Evolutionary conservation across 176 grass and related monocot genomes (phyloP).

Genomic region (Cenchrus purpureus): DNA sequence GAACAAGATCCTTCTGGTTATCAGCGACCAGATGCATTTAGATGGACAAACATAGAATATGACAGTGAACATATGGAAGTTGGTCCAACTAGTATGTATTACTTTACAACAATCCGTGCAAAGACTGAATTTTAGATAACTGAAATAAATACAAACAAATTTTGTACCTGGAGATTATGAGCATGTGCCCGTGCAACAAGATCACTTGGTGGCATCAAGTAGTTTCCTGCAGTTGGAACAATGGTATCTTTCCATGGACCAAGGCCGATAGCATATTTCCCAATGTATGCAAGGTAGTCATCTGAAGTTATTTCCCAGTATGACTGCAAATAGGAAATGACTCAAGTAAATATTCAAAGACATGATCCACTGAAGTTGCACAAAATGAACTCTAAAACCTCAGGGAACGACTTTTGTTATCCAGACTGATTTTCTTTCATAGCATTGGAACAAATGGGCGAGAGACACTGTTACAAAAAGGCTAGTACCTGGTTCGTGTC

Average conservation of each 20-base stretch:
- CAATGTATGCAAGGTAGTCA: slow-evolving; percentile 78
- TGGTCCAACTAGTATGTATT: background rate
- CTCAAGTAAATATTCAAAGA: slow-evolving; percentile 41
- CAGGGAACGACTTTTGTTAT: background rate
- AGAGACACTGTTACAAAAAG: slow-evolving; percentile 17
- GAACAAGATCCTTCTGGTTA: background rate
- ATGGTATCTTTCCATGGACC: slow-evolving; percentile 98
- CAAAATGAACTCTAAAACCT: slow-evolving; percentile 1
- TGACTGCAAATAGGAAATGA: slow-evolving; percentile 59
- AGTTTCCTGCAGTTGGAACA: slow-evolving; percentile 71
- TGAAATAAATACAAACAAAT: slow-evolving; percentile 21
- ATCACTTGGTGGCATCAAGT: slow-evolving; percentile 74
- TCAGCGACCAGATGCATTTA: background rate
- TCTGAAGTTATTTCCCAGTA: slow-evolving; percentile 98
- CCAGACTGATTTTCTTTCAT: background rate
- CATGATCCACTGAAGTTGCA: slow-evolving; percentile 13
- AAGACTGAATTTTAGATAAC: background rate
- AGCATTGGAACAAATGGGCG: slow-evolving; percentile 16
- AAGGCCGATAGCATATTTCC: slow-evolving; percentile 77
- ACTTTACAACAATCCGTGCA: slow-evolving; percentile 23
- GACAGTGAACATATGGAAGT: background rate
- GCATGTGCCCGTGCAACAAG: slow-evolving; percentile 91
- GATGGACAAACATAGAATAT: background rate
- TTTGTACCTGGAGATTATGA: slow-evolving; percentile 86
- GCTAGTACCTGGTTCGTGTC: slow-evolving; percentile 89